Conservation (phyloP, 345 rosid species). For the Rubroshorea leprosula region DNA sequence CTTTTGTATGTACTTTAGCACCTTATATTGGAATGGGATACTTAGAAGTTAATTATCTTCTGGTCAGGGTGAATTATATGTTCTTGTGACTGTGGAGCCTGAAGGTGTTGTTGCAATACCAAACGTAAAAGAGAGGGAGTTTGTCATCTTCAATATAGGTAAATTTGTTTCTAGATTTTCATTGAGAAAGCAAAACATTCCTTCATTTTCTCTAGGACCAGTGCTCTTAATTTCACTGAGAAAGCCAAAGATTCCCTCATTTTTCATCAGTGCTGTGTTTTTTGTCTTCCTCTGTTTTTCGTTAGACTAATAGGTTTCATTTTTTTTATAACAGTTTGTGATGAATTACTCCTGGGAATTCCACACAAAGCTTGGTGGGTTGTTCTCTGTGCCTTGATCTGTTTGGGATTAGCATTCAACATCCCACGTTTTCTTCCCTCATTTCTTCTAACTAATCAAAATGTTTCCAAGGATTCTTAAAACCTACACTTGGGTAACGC, state of each 20-base stretch:
- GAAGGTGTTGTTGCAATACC: constrained; percentile 78
- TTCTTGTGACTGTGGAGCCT: constrained; percentile 69
- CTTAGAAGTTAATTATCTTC: too few relatives aligned
- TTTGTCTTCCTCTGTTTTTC: too few relatives aligned
- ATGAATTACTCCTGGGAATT: constrained; percentile 67
- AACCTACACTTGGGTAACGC: background rate
- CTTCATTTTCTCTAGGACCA: background rate
- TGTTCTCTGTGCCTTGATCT: constrained; percentile 44
- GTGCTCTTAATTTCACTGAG: background rate
- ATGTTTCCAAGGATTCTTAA: constrained; percentile 38
- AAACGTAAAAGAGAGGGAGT: constrained; percentile 42
- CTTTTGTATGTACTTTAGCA: background rate
- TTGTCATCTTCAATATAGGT: constrained; percentile 73
- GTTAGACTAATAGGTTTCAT: background rate
- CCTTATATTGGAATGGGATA: background rate
- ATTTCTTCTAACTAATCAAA: constrained; percentile 25
- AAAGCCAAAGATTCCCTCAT: background rate
- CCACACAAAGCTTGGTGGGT: constrained; percentile 70
- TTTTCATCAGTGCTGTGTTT: too few relatives aligned
- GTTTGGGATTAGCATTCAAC: constrained; percentile 48
- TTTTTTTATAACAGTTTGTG: constrained; percentile 60
- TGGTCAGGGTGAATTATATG: constrained; percentile 44
- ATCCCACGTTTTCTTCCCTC: constrained; percentile 56
- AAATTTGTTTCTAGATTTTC: constrained; percentile 17
- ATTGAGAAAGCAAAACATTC: background rate